Base-by-base conservation (phyloP, 1,284 basidiomycete species). In the Fomitopsis schrenkii region DNA sequence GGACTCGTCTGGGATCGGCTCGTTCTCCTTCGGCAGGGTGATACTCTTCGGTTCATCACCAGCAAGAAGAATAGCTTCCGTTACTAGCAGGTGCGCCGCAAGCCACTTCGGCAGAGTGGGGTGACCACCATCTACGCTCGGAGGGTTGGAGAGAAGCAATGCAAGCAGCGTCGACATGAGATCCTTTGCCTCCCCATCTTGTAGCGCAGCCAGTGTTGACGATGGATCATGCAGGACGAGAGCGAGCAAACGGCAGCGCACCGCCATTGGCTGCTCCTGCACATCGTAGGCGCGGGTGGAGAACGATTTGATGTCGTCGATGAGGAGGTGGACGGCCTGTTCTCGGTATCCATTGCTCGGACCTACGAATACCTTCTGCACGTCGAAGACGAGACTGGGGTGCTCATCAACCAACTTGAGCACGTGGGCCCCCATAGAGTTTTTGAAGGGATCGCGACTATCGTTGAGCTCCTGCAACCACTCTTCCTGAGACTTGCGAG, bases 361-460 rank as follows among this genome's bases (percentile, higher is more conserved):
- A 30, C 87, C 86, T 58, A 90, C 82, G 74, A 96, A 94, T 12
- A 91, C 90, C 36, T 83, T 82, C 67, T 92, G 88, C 55, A 97
- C 84, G 70, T 98, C 95, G 70, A 97, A 97, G 54, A 98, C 88
- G 50, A 98, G 83, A 6, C 90, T 88, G 8, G 91, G 87, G 67
- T 95, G 91, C 63, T 91, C 86, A 71, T 98, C 96, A 53, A 97
- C 89, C 33, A 99, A 81, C 12, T 81, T 77, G 48, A 99, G 78
- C 0, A 93, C 87, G 44, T 86, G 86, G 33, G 80, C 78, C 44
- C 88, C 83, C 61, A 97, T 80, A n/a, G 80, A 79, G 5, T 80
- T 78, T 67, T 86, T 86, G 48, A 95, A 73, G 38, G 84, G 79
- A 57, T 88, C 84, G n/a, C 95, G 84, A 36, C 82, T 79, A 44